These are phyloP conservation scores for Phlebiopsis gigantea DNA, from an alignment of 768 basidiomycete genomes.

Conservation along the genomic window DNA sequence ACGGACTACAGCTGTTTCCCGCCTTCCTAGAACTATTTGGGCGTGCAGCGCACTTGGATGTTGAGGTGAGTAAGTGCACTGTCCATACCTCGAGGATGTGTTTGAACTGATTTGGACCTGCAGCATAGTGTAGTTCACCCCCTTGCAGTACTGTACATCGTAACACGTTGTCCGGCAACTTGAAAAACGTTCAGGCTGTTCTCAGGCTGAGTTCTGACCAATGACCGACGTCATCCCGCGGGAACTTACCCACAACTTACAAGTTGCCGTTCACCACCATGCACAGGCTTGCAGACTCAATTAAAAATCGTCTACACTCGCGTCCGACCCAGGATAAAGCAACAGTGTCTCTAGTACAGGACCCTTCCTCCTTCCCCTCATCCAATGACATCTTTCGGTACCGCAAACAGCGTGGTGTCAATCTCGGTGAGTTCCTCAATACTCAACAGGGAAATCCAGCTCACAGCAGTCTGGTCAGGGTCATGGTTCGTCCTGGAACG, in stretches of 20 bases:
- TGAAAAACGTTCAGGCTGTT: neutral
- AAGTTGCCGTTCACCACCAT: constrained; percentile 4
- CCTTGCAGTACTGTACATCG: neutral
- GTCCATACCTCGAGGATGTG: too few relatives aligned
- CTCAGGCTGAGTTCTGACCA: neutral
- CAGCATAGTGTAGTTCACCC: too few relatives aligned
- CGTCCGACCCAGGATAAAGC: neutral
- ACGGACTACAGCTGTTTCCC: too few relatives aligned
- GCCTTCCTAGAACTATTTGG: too few relatives aligned
- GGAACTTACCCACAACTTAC: neutral
- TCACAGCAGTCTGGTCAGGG: constrained; percentile 32
- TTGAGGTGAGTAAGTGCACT: too few relatives aligned
- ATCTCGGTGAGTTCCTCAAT: constrained; percentile 50
- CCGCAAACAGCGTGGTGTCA: constrained; percentile 76
- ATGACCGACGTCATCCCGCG: neutral
- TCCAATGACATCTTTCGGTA: constrained; percentile 41
- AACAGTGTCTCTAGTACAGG: neutral
- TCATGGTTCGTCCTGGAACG: constrained; percentile 77
- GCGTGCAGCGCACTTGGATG: too few relatives aligned
- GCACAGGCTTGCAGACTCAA: constrained; percentile 13
- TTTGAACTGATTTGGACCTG: too few relatives aligned
- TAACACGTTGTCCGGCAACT: neutral
- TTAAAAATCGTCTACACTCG: constrained; percentile 1
- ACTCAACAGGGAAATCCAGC: neutral
- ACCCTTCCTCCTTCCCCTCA: constrained; percentile 14